These are phyloP conservation scores for Berberis thunbergii DNA, from an alignment of 164 flowering plant genomes.

Conservation along the genomic window DNA sequence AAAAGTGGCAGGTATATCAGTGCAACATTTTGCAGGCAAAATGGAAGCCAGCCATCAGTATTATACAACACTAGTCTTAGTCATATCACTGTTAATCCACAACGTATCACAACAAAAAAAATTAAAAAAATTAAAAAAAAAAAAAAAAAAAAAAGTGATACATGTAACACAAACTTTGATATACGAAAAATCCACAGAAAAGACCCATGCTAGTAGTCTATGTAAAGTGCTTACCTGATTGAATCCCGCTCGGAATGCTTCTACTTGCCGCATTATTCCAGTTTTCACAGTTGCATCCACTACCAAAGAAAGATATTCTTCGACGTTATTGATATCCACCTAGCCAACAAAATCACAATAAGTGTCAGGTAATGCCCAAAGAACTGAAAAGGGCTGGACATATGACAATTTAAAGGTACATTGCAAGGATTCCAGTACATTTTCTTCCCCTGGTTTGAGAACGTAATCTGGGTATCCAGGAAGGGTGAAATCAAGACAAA, in stretches of 20 bases:
- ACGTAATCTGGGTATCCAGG: slow-evolving; percentile 94
- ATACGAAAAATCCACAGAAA: no score
- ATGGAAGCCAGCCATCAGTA: background rate
- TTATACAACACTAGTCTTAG: background rate
- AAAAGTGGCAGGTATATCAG: no score
- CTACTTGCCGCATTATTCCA: slow-evolving; percentile 81
- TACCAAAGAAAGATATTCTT: slow-evolving; percentile 75
- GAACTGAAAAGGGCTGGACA: background rate
- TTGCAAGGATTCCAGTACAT: slow-evolving; percentile 25
- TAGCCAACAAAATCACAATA: slow-evolving; percentile 12
- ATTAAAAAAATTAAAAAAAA: no score
- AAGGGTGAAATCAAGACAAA: slow-evolving; percentile 85
- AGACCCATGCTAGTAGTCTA: no score
- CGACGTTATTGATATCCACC: slow-evolving; percentile 83
- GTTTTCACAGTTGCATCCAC: slow-evolving; percentile 87
- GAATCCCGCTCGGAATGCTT: slow-evolving; percentile 90
- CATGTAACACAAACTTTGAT: background rate
- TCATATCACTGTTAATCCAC: no score
- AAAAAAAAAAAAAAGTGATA: background rate
- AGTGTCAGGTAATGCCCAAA: background rate
- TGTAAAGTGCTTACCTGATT: slow-evolving; percentile 59
- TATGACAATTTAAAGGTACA: background rate
- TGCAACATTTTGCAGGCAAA: background rate
- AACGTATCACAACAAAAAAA: background rate
- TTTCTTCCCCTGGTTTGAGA: slow-evolving; percentile 72